A percentile compares a stretch with the other conserved stretches of the same genome.
phyloP scores from a whole-genome alignment of 768 basidiomycete species.

The Rhodocollybia butyracea region DNA sequence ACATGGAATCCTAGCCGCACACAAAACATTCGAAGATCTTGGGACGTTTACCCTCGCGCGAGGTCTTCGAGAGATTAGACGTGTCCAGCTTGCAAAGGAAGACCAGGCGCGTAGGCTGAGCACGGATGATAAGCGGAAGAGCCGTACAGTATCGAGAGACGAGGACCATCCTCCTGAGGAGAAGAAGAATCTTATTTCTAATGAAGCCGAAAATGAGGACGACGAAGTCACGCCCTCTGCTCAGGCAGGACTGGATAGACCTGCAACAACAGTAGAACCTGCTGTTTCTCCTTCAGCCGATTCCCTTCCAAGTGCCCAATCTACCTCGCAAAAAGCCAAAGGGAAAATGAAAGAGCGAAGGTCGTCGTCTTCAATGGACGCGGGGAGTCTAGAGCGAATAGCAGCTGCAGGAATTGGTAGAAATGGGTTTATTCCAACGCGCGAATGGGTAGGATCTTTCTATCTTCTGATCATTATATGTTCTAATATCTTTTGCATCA shows the following conservation, averaged over 20 bases:
- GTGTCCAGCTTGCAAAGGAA: conserved; percentile 68
- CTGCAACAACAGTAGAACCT: conserved; percentile 29
- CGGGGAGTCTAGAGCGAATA: conserved; percentile 56
- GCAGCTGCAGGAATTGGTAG: conserved; percentile 74
- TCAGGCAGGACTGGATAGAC: conserved; percentile 20
- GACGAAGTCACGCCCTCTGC: conserved; percentile 12
- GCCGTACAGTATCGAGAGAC: conserved; percentile 28
- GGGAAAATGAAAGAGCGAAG: conserved; percentile 87
- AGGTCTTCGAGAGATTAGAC: conserved; percentile 83
- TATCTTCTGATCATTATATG: neutral
- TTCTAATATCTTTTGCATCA: conserved; percentile 21
- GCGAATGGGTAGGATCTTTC: conserved; percentile 83
- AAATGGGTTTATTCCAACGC: conserved; percentile 92
- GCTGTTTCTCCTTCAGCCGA: conserved; percentile 44
- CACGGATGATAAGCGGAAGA: conserved; percentile 39
- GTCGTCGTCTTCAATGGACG: conserved; percentile 46
- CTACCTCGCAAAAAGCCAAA: conserved; percentile 79
- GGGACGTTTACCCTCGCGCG: conserved; percentile 86
- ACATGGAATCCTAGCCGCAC: conserved; percentile 81
- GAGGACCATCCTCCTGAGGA: conserved; percentile 46
- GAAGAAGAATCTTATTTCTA: conserved; percentile 64
- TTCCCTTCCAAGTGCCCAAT: conserved; percentile 23
- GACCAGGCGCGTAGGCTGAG: conserved; percentile 47
- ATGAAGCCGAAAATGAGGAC: conserved; percentile 36
- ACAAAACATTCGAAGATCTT: conserved; percentile 84